Evolutionary conservation across 495 filamentous ascomycete species (phyloP), one percentile per base, ranked within the genome.

Genomic region (Collariella sp.): DNA sequence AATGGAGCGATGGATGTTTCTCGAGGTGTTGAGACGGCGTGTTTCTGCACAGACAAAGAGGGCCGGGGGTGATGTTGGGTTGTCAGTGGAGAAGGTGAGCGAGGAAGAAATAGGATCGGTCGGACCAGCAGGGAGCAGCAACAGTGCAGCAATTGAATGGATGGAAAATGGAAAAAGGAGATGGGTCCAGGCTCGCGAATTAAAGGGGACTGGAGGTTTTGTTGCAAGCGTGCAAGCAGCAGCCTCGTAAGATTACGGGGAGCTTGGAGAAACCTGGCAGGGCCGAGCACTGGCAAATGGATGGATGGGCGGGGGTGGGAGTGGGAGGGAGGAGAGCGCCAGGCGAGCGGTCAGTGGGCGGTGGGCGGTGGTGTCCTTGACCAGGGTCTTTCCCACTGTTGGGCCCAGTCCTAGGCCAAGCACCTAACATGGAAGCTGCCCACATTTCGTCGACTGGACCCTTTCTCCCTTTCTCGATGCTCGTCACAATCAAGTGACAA

Each of bases 191-290:
- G 42, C 22, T 44, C 22, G 45, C 39, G 56, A 56, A 59, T 53
- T 58, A 59, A 62, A 55, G 46, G 52, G 57, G 33, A 55, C 39
- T 58, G 64, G 59, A 59, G 55, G 58, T 65, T 63, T 58, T 60
- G 44, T 55, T 58, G 53, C 45, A 49, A 47, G 41, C 23, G 22
- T 57, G 56, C 48, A 57, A 44, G 43, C 19, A 60, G 57, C 52
- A 61, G 52, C 48, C 64, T 64, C 59, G 64, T 64, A 67, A 64
- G 57, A 64, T 67, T 67, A 62, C 58, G 58, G 63, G 63, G 57
- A 55, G 54, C 59, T 62, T 59, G 46, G 52, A 48, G 59, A 60
- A 54, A 56, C 43, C 15, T 35, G 53, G 43, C 33, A 19, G 54
- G 35, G 26, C 33, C 24, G n/a, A n/a, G n/a, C n/a, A n/a, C n/a